phyloP scores from a whole-genome alignment of 2,329 filamentous ascomycete genomes.

The Penicillium sclerotiorum region DNA sequence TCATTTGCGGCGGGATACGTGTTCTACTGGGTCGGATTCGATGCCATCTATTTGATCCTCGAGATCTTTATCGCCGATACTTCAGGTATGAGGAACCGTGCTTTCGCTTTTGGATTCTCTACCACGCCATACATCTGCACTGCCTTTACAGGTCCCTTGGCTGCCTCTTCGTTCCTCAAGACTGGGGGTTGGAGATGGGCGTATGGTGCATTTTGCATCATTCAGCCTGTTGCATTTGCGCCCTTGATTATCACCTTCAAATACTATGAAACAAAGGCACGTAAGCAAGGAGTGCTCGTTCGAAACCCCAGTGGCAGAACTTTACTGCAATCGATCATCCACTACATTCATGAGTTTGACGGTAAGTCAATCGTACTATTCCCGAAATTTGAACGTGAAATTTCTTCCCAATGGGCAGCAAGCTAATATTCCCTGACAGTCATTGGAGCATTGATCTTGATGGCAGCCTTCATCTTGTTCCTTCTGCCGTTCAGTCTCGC shows the following conservation, averaged over 20 bases:
- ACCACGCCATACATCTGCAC: constrained; percentile 62
- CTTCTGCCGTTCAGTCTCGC: constrained; percentile 65
- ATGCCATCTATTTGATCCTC: constrained; percentile 57
- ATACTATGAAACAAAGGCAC: constrained; percentile 59
- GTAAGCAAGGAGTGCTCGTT: constrained; percentile 53
- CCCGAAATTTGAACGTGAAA: constrained; percentile 53
- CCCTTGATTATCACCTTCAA: constrained; percentile 58
- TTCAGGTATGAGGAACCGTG: constrained; percentile 59
- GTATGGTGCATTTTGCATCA: constrained; percentile 61
- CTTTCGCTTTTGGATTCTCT: constrained; percentile 59
- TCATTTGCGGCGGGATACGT: constrained; percentile 59
- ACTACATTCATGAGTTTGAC: constrained; percentile 64
- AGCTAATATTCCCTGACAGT: constrained; percentile 51
- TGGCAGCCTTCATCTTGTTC: constrained; percentile 62
- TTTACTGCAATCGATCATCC: constrained; percentile 47
- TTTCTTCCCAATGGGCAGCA: constrained; percentile 37
- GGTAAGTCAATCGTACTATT: constrained; percentile 42
- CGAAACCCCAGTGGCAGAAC: constrained; percentile 47
- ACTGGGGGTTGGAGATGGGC: constrained; percentile 61
- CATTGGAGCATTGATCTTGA: constrained; percentile 60
- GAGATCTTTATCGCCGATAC: constrained; percentile 64
- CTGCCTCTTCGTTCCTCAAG: constrained; percentile 51
- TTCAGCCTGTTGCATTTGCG: constrained; percentile 56
- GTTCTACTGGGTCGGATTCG: constrained; percentile 56
- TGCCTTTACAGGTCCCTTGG: constrained; percentile 56